phyloP scores from a whole-genome alignment of 2,329 filamentous ascomycete genomes.

The Fusarium subtropicale region DNA sequence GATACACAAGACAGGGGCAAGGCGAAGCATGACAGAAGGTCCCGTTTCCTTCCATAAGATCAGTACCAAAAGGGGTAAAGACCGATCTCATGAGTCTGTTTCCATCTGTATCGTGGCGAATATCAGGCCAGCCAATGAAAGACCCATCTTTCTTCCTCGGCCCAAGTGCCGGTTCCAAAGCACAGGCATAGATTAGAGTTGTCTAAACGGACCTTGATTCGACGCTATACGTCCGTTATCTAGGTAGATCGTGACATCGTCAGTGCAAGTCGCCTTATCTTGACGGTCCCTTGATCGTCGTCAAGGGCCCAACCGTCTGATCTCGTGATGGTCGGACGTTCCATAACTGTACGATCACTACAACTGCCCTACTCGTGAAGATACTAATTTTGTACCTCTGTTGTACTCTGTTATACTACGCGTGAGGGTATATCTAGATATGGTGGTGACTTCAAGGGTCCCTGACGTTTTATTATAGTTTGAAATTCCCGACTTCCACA shows the following conservation, averaged over 20 bases:
- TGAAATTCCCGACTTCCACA: neutral
- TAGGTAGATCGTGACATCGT: neutral
- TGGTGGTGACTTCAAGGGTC: neutral
- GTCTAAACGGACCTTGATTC: neutral
- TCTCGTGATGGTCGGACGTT: neutral
- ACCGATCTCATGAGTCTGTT: neutral
- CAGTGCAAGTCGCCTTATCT: neutral
- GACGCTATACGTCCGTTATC: neutral
- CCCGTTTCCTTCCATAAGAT: neutral
- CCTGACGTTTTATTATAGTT: neutral
- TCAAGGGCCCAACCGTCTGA: neutral
- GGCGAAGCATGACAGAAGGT: neutral
- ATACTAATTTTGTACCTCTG: neutral
- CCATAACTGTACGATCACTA: neutral
- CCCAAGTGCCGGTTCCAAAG: neutral
- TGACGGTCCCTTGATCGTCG: neutral
- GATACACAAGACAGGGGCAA: neutral
- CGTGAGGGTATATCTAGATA: too few species aligned
- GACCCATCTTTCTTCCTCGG: neutral
- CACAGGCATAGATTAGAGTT: neutral
- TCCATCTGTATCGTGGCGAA: slow-evolving; percentile 6
- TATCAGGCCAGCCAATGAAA: neutral
- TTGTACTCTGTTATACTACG: neutral
- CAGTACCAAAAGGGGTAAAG: neutral
- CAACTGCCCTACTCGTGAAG: neutral